Evolutionary conservation across 2,329 filamentous ascomycete genomes (phyloP).

Genomic region (Akanthomyces dipterigenus): DNA sequence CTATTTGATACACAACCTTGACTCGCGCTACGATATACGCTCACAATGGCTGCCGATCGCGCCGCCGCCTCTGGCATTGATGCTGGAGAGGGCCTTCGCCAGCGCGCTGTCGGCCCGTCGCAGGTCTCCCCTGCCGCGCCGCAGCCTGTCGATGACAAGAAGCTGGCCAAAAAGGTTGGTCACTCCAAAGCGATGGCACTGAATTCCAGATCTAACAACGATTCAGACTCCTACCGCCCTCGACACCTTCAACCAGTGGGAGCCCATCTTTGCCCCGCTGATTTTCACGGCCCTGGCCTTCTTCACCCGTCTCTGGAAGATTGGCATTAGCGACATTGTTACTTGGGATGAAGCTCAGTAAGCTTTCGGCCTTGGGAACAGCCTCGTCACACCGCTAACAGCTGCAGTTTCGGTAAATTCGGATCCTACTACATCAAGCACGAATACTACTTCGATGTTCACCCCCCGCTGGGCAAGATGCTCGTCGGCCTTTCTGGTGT

Average conservation of each 20-base stretch:
- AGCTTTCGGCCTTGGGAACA: constrained; percentile 19
- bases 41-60: constrained; percentile 47
- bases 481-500: constrained; percentile 94
- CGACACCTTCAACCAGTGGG: constrained; percentile 56
- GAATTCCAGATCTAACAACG: neutral
- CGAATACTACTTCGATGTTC: constrained; percentile 93
- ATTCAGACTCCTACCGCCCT: constrained; percentile 50
- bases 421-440: constrained; percentile 98
- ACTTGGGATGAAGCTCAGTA: constrained; percentile 64
- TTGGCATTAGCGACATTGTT: constrained; percentile 59
- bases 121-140: constrained; percentile 29
- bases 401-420: constrained; percentile 80
- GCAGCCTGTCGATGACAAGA: constrained; percentile 49
- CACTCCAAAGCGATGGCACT: neutral
- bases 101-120: constrained; percentile 40
- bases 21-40: neutral
- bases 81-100: constrained; percentile 47
- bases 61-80: constrained; percentile 55
- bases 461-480: constrained; percentile 97
- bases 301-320: constrained; percentile 64
- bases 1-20: neutral
- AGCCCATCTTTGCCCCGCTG: constrained; percentile 54
- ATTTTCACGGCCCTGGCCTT: constrained; percentile 56
- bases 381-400: constrained; percentile 18
- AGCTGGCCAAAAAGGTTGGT: constrained; percentile 48